Base-by-base conservation (phyloP, 805 yeast species). In the Blastobotrys mokoenaii region DNA sequence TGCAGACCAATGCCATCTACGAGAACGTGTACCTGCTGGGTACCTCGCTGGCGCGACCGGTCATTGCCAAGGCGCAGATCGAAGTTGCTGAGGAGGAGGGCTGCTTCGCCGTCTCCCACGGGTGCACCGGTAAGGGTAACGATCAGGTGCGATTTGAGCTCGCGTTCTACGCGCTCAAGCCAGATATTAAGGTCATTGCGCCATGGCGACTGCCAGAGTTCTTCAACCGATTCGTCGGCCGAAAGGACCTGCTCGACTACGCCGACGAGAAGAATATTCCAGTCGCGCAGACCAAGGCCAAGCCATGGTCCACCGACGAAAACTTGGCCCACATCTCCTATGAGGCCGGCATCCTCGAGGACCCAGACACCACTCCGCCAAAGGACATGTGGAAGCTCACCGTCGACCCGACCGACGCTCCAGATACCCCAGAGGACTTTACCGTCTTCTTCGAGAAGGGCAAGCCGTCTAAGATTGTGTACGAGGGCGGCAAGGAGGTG, bases 291-390 rank as follows among this genome's bases (percentile, higher is more conserved):
- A 93, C 99, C 56, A 88, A 88, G 70, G 87, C 97, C 54, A 93
- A 93, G 75, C 99, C 99, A 58, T 93, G 99, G 99, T 89, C 97
- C 32, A 93, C 98, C 47, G 99, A 93, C 67, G 99, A 93, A 74
- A 93, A 93, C 78, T 73, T 90, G 80, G 98, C 97, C 40, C 99
- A 93, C 71, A 93, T 93, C 67, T 90, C 97, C 34, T 93, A 85
- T 67, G 99, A 93, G 76, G 99, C 99, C 53, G 99, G 99, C 71
- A 93, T 93, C 57, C 79, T 93, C 62, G 99, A 93, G 73, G 96
- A 93, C 72, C 99, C 99, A 64, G 85, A 93, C 68, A 81, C 90
- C 58, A 93, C 98, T 44, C 98, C 98, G 54, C 98, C 98, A 71
- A 90, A 89, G 74, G 98, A 93, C 68, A 93, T 93, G 98, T 93